phyloP scores from a whole-genome alignment of 169 alveolate species.

The Eimeria falciformis region DNA sequence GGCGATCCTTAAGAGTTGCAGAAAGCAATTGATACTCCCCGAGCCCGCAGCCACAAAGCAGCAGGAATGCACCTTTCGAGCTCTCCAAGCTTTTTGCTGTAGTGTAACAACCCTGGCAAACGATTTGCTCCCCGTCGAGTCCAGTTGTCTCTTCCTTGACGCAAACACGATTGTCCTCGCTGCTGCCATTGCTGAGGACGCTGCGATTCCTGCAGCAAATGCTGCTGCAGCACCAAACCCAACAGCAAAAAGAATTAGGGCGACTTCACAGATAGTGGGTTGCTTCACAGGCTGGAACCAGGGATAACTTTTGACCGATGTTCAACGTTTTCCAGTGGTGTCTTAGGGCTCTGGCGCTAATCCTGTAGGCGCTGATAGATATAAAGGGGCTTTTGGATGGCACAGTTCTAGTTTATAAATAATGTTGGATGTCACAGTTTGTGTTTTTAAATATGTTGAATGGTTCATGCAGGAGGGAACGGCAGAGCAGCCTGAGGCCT shows the following conservation, averaged over 20 bases:
- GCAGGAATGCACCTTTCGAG: conserved; percentile 52
- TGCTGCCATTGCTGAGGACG: conserved; percentile 57
- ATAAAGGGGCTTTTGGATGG: too few relatives aligned
- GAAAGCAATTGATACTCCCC: conserved; percentile 45
- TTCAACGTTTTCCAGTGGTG: too few relatives aligned
- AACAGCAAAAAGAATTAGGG: neutral
- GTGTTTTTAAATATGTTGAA: too few relatives aligned
- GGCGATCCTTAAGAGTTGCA: conserved; percentile 58
- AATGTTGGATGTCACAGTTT: too few relatives aligned
- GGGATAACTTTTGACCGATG: too few relatives aligned
- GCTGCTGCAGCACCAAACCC: neutral
- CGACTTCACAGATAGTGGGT: neutral
- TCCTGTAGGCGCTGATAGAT: too few relatives aligned
- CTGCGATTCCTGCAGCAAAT: conserved; percentile 21
- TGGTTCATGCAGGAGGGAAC: too few relatives aligned
- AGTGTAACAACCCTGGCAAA: conserved; percentile 8
- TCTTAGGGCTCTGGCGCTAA: too few relatives aligned
- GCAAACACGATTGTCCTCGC: conserved; percentile 45
- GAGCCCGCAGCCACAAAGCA: conserved; percentile 51
- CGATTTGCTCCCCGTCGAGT: conserved; percentile 30
- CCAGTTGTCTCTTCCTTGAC: conserved; percentile 53
- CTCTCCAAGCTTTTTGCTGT: conserved; percentile 51
- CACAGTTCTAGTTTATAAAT: too few relatives aligned
- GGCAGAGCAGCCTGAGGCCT: too few relatives aligned
- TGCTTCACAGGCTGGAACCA: neutral